Evolutionary conservation across 768 basidiomycete species (phyloP), one percentile per base, ranked within the genome.

Genomic region (Pleurotus ostreatus): DNA sequence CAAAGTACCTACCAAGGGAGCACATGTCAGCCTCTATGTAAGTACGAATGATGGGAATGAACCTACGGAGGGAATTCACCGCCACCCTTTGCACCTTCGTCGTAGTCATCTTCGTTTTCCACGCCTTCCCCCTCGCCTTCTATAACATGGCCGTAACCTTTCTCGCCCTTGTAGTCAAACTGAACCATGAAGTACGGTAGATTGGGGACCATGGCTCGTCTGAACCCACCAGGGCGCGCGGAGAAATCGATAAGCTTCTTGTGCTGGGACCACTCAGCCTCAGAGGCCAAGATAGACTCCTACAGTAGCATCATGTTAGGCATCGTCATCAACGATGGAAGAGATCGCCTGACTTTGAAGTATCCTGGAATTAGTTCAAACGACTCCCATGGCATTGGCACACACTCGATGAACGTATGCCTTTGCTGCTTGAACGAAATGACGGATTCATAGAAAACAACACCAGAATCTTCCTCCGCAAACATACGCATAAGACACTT

Each of bases 171-270:
- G 71, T 98, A 80, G 71, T 99, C 97, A 70, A 96, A 99, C 63
- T 96, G 94, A 5, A 98, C 91, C 92, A 95, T 96, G 65, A 99
- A 99, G 71, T 99, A 99, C 1, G 97, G 97, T 26, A 99, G 74
- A 65, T 98, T 97, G 2, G 95, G 86, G 9, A 99, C 96, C 89
- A 99, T 91, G 22, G 92, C 86, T 0, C 96, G 82, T 41, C 95
- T 79, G 77, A 98, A 98, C 2, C 96, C 96, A 15, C 96, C 95
- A 1, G 93, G 91, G 3, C 93, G 78, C 7, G 84, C 74, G 2
- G 91, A 83, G 68, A 99, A 99, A 70, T 96, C 92, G 61, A 99
- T 98, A 51, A 98, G 74, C 66, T 98, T 98, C 68, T 92, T 94
- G 74, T 99, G 95, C 64, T 97, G 94, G 5, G 95, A 94, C 97